phyloP scores from a whole-genome alignment of 805 yeast genomes.

The Cyberlindnera meyerae region DNA sequence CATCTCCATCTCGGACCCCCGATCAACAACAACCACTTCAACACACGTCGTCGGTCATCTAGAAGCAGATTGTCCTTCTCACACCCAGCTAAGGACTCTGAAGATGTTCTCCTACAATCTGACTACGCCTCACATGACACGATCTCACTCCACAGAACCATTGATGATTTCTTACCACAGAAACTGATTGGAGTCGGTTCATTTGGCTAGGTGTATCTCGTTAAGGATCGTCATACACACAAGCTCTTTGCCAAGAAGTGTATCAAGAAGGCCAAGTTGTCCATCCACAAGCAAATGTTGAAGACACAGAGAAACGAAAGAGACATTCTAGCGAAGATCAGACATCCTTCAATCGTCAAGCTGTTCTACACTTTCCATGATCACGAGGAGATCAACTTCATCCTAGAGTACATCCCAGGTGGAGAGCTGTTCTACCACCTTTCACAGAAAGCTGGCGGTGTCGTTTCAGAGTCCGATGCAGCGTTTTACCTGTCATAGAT shows the following conservation, averaged over 20 bases:
- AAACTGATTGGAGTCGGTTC: constrained; percentile 82
- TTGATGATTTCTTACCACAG: constrained; percentile 61
- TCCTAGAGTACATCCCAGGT: constrained; percentile 82
- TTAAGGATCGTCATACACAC: constrained; percentile 54
- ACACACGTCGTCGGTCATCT: neutral
- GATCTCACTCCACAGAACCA: constrained; percentile 11
- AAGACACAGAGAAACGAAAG: constrained; percentile 78
- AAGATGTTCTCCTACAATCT: constrained; percentile 8
- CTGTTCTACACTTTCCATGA: constrained; percentile 84
- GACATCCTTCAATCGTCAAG: constrained; percentile 79
- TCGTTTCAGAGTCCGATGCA: constrained; percentile 39
- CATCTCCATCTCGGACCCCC: neutral
- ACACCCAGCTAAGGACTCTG: constrained; percentile 13
- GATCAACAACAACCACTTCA: too few species aligned
- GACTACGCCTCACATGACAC: constrained; percentile 14
- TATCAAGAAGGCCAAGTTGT: constrained; percentile 71
- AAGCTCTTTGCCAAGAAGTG: constrained; percentile 83
- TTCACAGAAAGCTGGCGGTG: constrained; percentile 1
- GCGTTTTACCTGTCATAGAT: constrained; percentile 79
- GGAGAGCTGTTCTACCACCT: constrained; percentile 66
- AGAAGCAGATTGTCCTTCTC: constrained; percentile 17
- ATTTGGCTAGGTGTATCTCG: constrained; percentile 81
- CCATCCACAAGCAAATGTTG: constrained; percentile 46
- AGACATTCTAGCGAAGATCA: constrained; percentile 62
- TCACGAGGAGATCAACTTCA: constrained; percentile 62